Base-by-base conservation (phyloP, 345 rosid genomes). In the Murraya paniculata region DNA sequence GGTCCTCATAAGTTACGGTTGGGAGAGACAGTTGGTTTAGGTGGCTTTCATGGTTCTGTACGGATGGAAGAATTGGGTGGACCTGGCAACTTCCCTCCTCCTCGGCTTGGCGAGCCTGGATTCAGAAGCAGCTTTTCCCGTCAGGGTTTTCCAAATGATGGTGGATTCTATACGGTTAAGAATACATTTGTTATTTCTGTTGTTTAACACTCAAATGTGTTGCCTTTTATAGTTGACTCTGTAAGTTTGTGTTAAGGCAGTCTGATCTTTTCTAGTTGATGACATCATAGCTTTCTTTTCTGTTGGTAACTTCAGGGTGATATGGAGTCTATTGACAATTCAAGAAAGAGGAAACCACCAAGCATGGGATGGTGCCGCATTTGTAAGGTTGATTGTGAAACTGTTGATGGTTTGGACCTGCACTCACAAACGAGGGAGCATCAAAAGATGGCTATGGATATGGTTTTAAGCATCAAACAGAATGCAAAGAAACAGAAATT, bases 341-440 rank as follows among this genome's bases (percentile, higher is more conserved):
- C 83, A 31, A 89, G 94, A 77, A 90, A 86, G 85, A 87, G 93
- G 82, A 88, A 74, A 81, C 68, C 83, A 27, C 27, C 80, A 68
- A 82, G 81, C 88, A 84, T 77, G 86, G 95, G 91, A 45, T 93
- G 97, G 97, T 93, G 97, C 73, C 91, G 92, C 31, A 89, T 93
- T 55, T 93, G 97, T 86, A 90, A 89, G 75, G 84, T 91, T 64
- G 95, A 93, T 65, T 90, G 97, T 76, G 90, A 90, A 82, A 87
- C 94, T 30, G 91, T 90, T 65, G 94, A 91, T 79, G 89, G 95
- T 74, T 82, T 87, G 79, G 92, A 91, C 80, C 74, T 90, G 68
- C 94, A 94, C 87, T 90, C 93, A 28, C 94, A 90, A 81, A 85
- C 91, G 4, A 86, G 91, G 82, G 92, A 89, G 78, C 95, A 92